Conservation (phyloP, 371 early-diverging fungal genomes). For the Haplosporangium sp. region DNA sequence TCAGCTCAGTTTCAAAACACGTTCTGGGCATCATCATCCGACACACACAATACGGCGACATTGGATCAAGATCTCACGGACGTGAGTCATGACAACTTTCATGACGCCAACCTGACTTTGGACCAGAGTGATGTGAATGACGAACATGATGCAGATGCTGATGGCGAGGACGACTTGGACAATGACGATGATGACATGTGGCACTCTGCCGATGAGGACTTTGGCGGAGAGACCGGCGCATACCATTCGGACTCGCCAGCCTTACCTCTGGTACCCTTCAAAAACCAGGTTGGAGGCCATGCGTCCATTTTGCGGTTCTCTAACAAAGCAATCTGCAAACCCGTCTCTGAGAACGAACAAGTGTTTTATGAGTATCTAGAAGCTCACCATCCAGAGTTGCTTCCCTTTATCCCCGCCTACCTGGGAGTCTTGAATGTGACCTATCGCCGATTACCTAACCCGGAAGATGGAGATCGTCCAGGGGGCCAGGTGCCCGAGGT, state of each 20-base stretch:
- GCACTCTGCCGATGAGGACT: constrained; percentile 54
- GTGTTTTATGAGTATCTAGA: constrained; percentile 91
- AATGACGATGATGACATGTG: constrained; percentile 45
- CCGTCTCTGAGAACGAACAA: constrained; percentile 84
- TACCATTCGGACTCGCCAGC: constrained; percentile 57
- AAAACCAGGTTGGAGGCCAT: constrained; percentile 87
- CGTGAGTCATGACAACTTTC: background rate
- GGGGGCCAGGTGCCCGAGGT: constrained; percentile 70
- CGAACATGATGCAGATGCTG: constrained; percentile 27
- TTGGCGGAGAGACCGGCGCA: constrained; percentile 49
- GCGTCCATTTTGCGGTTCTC: constrained; percentile 86
- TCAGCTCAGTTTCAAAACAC: constrained; percentile 47
- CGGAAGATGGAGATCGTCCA: constrained; percentile 44
- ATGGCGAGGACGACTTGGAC: constrained; percentile 26
- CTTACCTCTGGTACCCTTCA: constrained; percentile 73
- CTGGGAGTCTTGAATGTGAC: constrained; percentile 95
- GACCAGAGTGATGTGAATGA: constrained; percentile 11
- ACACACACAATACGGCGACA: background rate
- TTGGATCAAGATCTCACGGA: constrained; percentile 1
- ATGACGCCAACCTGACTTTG: background rate
- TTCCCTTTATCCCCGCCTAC: constrained; percentile 90
- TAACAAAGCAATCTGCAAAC: constrained; percentile 89
- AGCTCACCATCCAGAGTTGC: constrained; percentile 78
- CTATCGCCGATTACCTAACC: constrained; percentile 64
- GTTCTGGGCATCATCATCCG: constrained; percentile 21